Evolutionary conservation across 352 stramenopile species (phyloP), one percentile per base, ranked within the genome.

Genomic region (Phytophthora pinifolia): DNA sequence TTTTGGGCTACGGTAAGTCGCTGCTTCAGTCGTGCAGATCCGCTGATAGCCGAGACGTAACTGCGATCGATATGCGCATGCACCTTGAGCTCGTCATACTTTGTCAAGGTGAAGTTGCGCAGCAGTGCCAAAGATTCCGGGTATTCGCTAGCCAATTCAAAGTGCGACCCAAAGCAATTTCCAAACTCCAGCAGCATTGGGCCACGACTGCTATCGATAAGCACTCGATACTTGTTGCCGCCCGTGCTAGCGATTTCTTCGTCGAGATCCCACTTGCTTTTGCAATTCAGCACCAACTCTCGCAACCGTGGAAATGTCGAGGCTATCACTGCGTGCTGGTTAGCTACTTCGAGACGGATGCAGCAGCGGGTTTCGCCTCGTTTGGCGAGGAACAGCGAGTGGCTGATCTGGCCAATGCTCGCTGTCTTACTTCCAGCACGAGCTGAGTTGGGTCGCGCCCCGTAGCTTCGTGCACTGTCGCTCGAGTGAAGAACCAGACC

Each of bases 131-230:
- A 37, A 7, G 66, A 79, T 54, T 80, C 76, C 0, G 76, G 70
- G 41, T 94, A 89, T 43, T 87, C 79, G 7, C 47, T 46, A 14
- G 54, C 62, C 15, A 92, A 52, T 36, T 61, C 43, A 41, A 94
- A 94, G 67, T 94, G 84, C 0, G 67, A 57, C 8, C 84, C 83
- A 0, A 91, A 49, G 46, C 77, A 81, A 55, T 94, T 92, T 59
- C 84, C 79, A 65, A 92, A 94, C 52, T 92, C 84, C 6, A 92
- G 49, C n/a, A 94, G 41, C 74, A 92, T 80, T 0, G 84, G 84
- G 0, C 84, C 84, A 0, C 82, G 76, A 51, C 46, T 76, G 44
- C 80, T 92, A 57, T 94, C 84, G 14, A 90, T 58, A 8, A 92
- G 67, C n/a, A 94, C 82, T n/a, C 60, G 64, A 54, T 90, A 92